A percentile compares a stretch with the other conserved stretches of the same genome.
phyloP scores from a whole-genome alignment of 1,139 yeast genomes.

The Taphrina confusa region DNA sequence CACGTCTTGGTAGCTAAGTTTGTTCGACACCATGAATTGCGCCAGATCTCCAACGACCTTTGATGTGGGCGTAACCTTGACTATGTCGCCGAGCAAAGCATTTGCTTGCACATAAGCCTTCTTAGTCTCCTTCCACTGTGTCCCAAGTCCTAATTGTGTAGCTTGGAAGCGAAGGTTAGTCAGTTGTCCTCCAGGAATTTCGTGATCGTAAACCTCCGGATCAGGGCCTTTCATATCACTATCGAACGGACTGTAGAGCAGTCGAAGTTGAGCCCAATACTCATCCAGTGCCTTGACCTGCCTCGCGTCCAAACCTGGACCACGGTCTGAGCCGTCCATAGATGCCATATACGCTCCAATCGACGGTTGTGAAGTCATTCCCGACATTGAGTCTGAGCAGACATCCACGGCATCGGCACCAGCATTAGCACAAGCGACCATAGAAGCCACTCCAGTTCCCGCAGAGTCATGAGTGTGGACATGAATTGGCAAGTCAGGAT shows the following conservation, averaged over 20 bases:
- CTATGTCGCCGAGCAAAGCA: conserved; percentile 86
- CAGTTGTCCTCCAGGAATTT: conserved; percentile 99
- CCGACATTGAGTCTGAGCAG: conserved; percentile 94
- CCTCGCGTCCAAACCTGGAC: conserved; percentile 68
- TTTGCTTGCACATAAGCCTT: conserved; percentile 90
- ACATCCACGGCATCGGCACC: conserved; percentile 99
- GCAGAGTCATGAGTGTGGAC: conserved; percentile 99
- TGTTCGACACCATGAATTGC: conserved; percentile 97
- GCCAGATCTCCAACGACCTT: conserved; percentile 99
- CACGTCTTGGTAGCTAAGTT: conserved; percentile 81
- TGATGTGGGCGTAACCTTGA: conserved; percentile 97
- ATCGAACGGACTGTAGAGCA: conserved; percentile 93
- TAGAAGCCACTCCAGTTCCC: conserved; percentile 97
- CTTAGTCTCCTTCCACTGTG: conserved; percentile 94
- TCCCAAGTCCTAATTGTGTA: conserved; percentile 95
- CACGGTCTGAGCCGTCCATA: conserved; percentile 72
- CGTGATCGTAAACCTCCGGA: conserved; percentile 97
- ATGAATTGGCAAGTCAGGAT: conserved; percentile 93
- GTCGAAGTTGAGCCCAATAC: conserved; percentile 99
- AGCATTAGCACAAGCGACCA: conserved; percentile 89
- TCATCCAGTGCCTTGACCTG: conserved; percentile 80
- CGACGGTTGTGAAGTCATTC: conserved; percentile 97
- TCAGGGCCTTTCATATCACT: conserved; percentile 99
- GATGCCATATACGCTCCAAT: conserved; percentile 90
- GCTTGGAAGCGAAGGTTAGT: conserved; percentile 98